Evolutionary conservation across 345 rosid species (phyloP).

Genomic region (Hibiscus syriacus): DNA sequence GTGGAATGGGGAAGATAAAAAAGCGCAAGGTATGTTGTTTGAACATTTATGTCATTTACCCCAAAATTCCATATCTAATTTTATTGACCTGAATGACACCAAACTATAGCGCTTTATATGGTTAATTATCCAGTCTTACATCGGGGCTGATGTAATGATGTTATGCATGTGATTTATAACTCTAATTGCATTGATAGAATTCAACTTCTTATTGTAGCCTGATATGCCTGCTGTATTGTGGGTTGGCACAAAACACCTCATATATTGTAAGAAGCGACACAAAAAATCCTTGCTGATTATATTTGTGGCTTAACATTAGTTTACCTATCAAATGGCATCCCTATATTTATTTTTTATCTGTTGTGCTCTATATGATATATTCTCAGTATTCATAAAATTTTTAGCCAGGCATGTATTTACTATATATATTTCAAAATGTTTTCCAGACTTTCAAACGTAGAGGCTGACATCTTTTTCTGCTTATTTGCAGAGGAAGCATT

Average conservation of each 20-base stretch:
- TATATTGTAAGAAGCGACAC: neutral
- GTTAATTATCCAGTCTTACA: neutral
- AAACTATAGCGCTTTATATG: neutral
- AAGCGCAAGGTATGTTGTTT: constrained; percentile 52
- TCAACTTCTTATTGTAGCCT: neutral
- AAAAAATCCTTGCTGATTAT: neutral
- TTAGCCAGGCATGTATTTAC: neutral
- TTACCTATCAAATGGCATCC: neutral
- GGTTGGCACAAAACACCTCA: neutral
- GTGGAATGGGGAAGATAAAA: constrained; percentile 40
- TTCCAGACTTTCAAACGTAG: neutral
- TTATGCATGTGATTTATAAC: neutral
- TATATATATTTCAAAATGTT: neutral
- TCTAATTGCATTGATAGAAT: too few relatives aligned
- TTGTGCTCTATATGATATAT: neutral
- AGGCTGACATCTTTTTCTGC: neutral
- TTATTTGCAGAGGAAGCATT: constrained; percentile 6
- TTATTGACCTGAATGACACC: neutral
- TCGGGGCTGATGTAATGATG: neutral
- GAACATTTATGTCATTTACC: neutral
- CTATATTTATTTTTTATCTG: neutral
- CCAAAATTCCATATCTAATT: neutral
- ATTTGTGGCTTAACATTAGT: neutral
- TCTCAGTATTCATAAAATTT: neutral
- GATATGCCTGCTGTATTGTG: neutral